Base-by-base conservation (phyloP, 805 yeast species). In the Barnettozyma californica region DNA sequence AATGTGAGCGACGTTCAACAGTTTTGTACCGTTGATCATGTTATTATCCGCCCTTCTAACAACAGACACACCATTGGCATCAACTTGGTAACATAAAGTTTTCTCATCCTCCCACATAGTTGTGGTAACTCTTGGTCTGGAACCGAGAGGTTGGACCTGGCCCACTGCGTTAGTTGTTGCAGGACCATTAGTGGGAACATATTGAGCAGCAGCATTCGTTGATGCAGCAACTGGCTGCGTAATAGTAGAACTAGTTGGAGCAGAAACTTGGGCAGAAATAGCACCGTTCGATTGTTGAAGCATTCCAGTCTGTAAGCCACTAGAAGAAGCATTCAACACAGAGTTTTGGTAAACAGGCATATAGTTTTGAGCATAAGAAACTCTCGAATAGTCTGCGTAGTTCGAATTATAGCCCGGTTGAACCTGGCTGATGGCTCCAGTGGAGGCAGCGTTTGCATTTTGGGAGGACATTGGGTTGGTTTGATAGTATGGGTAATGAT, bases 81-180 rank as follows among this genome's bases (percentile, higher is more conserved):
- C 94, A 27, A 87, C 92, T 66, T 86, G 94, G 69, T 86, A 87
- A 62, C 94, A 87, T 45, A 87, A 66, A 1, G 95, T 87, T 56
- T 84, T 83, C 61, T 87, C 95, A 62, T 87, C 95, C 61, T 87
- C 94, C 95, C 95, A 87, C 77, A 84, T 78, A n/a, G 94, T 86
- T 20, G 94, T 85, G 45, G 90, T 84, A 45, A 86, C 88, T 52
- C 78, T 67, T 45, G 83, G 82, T 61, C 75, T 72, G 21, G 67
- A 61, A 10, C 65, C 65, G 27, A 60, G 54, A 5, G 65, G 65
- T 38, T 61, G 65, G 23, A 59, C 56, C 44, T 61, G 64, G 11
- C 65, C 65, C 23, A 59, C 21, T 7, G 47, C 39, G 11, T 40
- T 26, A 25, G 42, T 26, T 23, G 39, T 25, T n/a, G 57, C 47